Conservation (phyloP, 169 alveolate genomes). For the Condylostoma magnum region DNA sequence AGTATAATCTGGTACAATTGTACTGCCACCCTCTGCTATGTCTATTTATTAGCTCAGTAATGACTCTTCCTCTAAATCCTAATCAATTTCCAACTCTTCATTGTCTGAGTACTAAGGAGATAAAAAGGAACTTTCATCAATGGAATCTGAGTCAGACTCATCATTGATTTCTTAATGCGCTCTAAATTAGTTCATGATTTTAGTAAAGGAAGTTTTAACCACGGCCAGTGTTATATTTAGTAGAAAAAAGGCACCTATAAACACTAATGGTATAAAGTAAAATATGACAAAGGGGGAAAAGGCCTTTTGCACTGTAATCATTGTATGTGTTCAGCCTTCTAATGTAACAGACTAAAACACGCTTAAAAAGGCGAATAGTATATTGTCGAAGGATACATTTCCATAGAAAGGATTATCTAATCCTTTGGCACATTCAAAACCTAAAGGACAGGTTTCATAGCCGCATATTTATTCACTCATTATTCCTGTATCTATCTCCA, state of each 20-base stretch:
- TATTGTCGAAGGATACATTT: slow-evolving; percentile 15
- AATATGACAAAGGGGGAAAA: not conserved
- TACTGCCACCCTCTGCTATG: no score
- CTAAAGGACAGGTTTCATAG: not conserved
- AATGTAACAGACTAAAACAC: slow-evolving; percentile 34
- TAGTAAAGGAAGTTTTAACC: slow-evolving; percentile 10
- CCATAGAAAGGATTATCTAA: slow-evolving; percentile 29
- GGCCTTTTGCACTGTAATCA: slow-evolving; percentile 26
- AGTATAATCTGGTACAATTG: no score
- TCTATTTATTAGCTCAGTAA: no score
- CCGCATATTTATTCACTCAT: slow-evolving; percentile 10
- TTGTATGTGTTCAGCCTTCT: slow-evolving; percentile 33
- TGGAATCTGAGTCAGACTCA: no score
- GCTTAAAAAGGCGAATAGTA: slow-evolving; percentile 3
- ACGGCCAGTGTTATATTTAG: slow-evolving; percentile 42
- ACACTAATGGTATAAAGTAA: slow-evolving; percentile 30
- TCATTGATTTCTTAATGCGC: no score
- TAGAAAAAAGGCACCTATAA: slow-evolving; percentile 43
- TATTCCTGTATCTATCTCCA: slow-evolving; percentile 21
- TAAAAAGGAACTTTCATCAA: no score
- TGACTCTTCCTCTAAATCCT: no score
- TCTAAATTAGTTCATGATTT: slow-evolving; percentile 3
- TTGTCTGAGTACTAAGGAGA: no score
- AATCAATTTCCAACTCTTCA: no score
- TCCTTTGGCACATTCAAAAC: not conserved